Evolutionary conservation across 1,284 basidiomycete species (phyloP).

Genomic region (Trichosporon ovoides): DNA sequence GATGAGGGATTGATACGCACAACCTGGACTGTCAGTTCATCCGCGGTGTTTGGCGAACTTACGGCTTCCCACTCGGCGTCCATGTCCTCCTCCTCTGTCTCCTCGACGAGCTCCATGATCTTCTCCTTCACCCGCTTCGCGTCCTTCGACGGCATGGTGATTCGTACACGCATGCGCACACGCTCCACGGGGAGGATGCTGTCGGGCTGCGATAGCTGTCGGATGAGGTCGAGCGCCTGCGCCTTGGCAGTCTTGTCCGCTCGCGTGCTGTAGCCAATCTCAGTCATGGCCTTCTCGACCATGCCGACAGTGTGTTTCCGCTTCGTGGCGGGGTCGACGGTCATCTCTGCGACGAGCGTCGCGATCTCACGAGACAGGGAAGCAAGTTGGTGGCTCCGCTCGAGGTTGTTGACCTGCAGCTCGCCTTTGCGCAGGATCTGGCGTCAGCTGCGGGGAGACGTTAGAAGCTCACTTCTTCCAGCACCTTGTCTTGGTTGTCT

Average conservation of each 20-base stretch:
- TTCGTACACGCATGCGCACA: constrained; percentile 83
- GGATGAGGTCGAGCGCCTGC: constrained; percentile 90
- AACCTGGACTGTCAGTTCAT: constrained; percentile 54
- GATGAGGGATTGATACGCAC: constrained; percentile 88
- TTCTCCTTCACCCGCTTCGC: constrained; percentile 67
- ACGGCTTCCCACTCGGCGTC: constrained; percentile 81
- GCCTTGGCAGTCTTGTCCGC: constrained; percentile 85
- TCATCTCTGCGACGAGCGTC: constrained; percentile 88
- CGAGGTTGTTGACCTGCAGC: constrained; percentile 94
- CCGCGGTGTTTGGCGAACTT: constrained; percentile 51
- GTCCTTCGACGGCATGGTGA: constrained; percentile 71
- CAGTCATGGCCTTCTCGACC: constrained; percentile 96
- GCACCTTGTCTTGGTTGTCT: constrained; percentile 64
- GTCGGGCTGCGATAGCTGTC: constrained; percentile 60
- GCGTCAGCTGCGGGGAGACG: not conserved
- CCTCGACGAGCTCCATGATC: constrained; percentile 68
- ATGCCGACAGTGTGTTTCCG: constrained; percentile 89
- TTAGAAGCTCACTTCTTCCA: constrained; percentile 64
- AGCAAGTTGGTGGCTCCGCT: constrained; percentile 81
- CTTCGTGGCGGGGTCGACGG: constrained; percentile 84
- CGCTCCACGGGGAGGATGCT: constrained; percentile 79
- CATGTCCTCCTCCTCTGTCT: constrained; percentile 77
- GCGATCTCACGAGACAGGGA: constrained; percentile 87
- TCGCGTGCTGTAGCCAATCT: constrained; percentile 87
- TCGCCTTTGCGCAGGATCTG: constrained; percentile 95